These are phyloP conservation scores for Alternaria postmessia DNA, from an alignment of 2,329 filamentous ascomycete genomes.

Conservation along the genomic window DNA sequence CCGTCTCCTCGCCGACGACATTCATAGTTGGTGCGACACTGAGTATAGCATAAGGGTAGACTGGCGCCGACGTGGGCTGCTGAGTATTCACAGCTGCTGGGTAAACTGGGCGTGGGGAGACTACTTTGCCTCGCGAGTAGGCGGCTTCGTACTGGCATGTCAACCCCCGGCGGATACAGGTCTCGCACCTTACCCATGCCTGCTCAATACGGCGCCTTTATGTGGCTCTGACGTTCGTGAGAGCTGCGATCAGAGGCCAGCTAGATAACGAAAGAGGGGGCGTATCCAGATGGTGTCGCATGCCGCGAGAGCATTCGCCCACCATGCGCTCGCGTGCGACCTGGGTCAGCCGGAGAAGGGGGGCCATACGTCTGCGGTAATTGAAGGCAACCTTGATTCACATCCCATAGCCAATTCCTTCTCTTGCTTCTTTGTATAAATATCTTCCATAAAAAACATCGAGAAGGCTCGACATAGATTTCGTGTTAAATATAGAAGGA, in stretches of 20 bases:
- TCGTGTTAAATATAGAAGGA: not conserved
- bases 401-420: not conserved
- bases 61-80: not conserved
- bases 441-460: not conserved
- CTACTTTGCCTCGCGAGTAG: slow-evolving; percentile 38
- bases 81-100: not conserved
- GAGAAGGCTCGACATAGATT: not conserved
- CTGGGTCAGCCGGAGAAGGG: slow-evolving; percentile 19
- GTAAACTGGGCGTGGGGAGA: slow-evolving; percentile 22
- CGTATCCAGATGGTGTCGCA: slow-evolving; percentile 17
- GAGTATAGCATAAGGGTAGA: slow-evolving; percentile 1
- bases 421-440: not conserved
- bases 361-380: not conserved
- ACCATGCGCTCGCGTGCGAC: slow-evolving; percentile 13
- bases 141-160: slow-evolving; percentile 35
- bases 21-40: not conserved
- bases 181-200: slow-evolving; percentile 5
- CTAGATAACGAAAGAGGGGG: not conserved
- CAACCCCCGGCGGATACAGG: slow-evolving; percentile 24
- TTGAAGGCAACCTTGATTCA: not conserved
- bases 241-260: not conserved
- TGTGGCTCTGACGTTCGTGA: not conserved
- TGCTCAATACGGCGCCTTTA: not conserved
- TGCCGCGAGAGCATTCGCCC: slow-evolving; percentile 12
- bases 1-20: slow-evolving; percentile 2